phyloP scores from a whole-genome alignment of 345 rosid species.

The Eucalyptus dawsonii region DNA sequence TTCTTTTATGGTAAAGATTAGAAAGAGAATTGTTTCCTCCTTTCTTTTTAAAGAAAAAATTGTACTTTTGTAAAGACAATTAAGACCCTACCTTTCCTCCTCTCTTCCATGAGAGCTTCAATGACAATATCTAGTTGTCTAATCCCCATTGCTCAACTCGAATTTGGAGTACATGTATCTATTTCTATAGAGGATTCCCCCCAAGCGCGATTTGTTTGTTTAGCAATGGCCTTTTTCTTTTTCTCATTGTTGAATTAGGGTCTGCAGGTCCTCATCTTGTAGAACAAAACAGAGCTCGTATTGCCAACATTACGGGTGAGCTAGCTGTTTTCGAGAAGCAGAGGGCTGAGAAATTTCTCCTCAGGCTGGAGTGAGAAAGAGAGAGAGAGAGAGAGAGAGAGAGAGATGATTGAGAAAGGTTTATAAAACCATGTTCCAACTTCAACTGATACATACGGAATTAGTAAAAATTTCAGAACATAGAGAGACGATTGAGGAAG shows the following conservation, averaged over 20 bases:
- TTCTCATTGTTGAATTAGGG: not conserved
- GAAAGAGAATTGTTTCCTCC: too few relatives aligned
- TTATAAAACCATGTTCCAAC: not conserved
- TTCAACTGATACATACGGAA: too few relatives aligned
- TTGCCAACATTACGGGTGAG: not conserved
- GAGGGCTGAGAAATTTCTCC: not conserved
- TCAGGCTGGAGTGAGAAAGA: not conserved
- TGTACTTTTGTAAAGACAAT: too few relatives aligned
- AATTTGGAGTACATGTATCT: not conserved
- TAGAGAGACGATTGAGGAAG: too few relatives aligned
- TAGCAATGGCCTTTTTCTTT: not conserved
- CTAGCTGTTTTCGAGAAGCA: not conserved
- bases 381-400: too few relatives aligned
- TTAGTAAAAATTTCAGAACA: not conserved
- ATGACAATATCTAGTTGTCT: not conserved
- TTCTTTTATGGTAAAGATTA: too few relatives aligned
- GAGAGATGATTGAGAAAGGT: not conserved
- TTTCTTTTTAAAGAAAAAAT: too few relatives aligned
- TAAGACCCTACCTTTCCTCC: not conserved
- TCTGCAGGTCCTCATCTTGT: fast-evolving
- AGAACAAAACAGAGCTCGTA: fast-evolving
- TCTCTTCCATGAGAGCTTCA: not conserved
- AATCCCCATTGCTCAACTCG: not conserved
- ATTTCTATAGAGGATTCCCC: not conserved
- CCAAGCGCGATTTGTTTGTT: too few relatives aligned